A percentile compares a stretch with the other conserved stretches of the same genome.
Conservation (phyloP, 768 basidiomycete genomes). For the Suillus weaverae region DNA sequence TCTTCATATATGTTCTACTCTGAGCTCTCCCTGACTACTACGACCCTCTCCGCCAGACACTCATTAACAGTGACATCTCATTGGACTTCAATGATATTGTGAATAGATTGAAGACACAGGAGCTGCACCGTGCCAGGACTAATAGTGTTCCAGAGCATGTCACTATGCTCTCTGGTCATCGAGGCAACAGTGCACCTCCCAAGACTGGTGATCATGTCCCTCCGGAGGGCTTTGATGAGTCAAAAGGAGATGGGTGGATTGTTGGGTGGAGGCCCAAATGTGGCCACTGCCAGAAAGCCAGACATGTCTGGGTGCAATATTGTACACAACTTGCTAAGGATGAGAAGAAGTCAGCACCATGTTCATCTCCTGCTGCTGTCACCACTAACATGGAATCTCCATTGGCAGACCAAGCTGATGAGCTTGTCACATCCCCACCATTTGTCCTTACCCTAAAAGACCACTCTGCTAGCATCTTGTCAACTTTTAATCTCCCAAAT, state of each 20-base stretch:
- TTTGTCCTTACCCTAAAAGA: neutral
- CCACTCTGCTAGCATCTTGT: neutral
- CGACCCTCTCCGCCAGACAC: rapidly evolving
- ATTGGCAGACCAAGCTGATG: neutral
- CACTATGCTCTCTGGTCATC: neutral
- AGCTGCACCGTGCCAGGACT: neutral
- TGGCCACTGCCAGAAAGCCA: neutral
- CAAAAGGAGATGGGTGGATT: neutral
- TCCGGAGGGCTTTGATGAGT: neutral
- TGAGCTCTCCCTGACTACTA: neutral
- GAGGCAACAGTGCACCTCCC: neutral
- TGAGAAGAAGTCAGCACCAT: neutral
- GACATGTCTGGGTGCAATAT: neutral
- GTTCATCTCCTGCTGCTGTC: neutral
- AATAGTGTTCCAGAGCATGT: neutral
- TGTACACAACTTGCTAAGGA: neutral
- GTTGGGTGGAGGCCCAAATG: neutral
- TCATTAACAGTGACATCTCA: neutral
- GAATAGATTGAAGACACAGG: neutral
- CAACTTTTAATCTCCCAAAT: rapidly evolving
- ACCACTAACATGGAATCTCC: neutral
- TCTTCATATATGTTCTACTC: neutral
- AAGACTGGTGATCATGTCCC: neutral
- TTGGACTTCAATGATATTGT: neutral
- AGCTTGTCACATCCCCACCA: neutral